phyloP scores from a whole-genome alignment of 768 basidiomycete genomes.

The Mycena filopes region DNA sequence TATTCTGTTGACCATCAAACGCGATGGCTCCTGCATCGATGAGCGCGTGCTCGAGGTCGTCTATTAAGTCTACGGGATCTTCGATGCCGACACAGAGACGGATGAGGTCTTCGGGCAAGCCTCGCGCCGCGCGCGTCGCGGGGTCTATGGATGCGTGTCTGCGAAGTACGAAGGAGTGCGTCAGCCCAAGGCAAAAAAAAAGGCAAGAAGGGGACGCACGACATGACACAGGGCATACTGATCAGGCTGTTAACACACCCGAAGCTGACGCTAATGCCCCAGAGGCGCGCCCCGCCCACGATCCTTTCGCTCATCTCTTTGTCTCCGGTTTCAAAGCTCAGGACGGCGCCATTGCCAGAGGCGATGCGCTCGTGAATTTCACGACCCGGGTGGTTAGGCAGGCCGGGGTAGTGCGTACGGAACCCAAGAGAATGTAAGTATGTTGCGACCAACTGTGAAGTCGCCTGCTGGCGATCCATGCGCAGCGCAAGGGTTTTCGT shows the following conservation, averaged over 20 bases:
- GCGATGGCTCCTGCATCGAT: slow-evolving; percentile 91
- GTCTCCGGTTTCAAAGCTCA: slow-evolving; percentile 95
- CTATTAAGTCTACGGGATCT: slow-evolving; percentile 90
- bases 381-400: slow-evolving; percentile 81
- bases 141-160: slow-evolving; percentile 99
- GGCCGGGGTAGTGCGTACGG: slow-evolving; percentile 91
- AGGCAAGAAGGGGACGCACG: slow-evolving; percentile 67
- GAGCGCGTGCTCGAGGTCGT: slow-evolving; percentile 94
- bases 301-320: slow-evolving; percentile 91
- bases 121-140: slow-evolving; percentile 93
- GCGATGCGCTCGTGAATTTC: slow-evolving; percentile 94
- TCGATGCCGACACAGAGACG: slow-evolving; percentile 99
- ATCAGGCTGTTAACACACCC: slow-evolving; percentile 98
- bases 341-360: slow-evolving; percentile 90
- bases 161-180: slow-evolving; percentile 9
- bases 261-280: slow-evolving; percentile 98
- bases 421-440: slow-evolving; percentile 91
- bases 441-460: slow-evolving; percentile 83
- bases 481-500: slow-evolving; percentile 96
- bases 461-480: slow-evolving; percentile 93
- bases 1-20: slow-evolving; percentile 62
- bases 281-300: slow-evolving; percentile 91
- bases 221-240: slow-evolving; percentile 99
- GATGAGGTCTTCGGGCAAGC: slow-evolving; percentile 98
- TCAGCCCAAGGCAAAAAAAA: slow-evolving; percentile 8